Evolutionary conservation across 2,329 filamentous ascomycete genomes (phyloP).

Genomic region (Saccharata proteae): DNA sequence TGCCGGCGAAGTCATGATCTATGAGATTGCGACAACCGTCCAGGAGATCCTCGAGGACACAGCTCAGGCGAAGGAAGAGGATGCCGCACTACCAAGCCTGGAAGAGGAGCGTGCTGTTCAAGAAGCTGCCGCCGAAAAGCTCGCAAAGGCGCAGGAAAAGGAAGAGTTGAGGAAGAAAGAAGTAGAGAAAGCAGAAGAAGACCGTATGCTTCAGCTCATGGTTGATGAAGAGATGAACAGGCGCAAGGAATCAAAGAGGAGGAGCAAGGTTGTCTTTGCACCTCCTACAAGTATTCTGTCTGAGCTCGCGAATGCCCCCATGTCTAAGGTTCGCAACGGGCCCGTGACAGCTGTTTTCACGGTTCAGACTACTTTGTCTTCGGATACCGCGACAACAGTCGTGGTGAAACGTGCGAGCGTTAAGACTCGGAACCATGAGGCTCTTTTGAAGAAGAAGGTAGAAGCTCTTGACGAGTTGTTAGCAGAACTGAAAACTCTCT

Average conservation of each 20-base stretch:
- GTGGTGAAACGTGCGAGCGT: constrained; percentile 44
- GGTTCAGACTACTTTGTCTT: constrained; percentile 47
- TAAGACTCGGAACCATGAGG: constrained; percentile 45
- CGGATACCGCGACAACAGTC: constrained; percentile 48
- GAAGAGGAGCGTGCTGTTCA: constrained; percentile 81
- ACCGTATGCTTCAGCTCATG: constrained; percentile 57
- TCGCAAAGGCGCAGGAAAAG: constrained; percentile 36
- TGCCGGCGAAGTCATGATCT: constrained; percentile 53
- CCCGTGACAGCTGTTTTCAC: constrained; percentile 57
- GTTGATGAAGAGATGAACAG: constrained; percentile 60
- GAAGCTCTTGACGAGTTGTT: constrained; percentile 66
- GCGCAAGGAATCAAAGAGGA: constrained; percentile 53
- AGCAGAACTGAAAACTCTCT: constrained; percentile 60
- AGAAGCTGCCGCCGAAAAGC: constrained; percentile 55
- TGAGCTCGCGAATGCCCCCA: constrained; percentile 41
- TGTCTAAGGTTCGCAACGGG: constrained; percentile 24
- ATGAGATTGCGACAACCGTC: constrained; percentile 47
- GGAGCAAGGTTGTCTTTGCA: constrained; percentile 31
- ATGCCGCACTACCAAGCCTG: constrained; percentile 67
- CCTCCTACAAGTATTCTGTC: constrained; percentile 37
- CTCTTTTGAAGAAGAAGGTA: constrained; percentile 62
- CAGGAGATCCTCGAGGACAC: constrained; percentile 72
- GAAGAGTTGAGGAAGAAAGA: constrained; percentile 28
- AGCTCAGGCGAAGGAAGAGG: constrained; percentile 62
- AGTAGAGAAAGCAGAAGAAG: constrained; percentile 50